These are phyloP conservation scores for Botrytis fabae DNA, from an alignment of 2,329 filamentous ascomycete genomes.

Conservation along the genomic window DNA sequence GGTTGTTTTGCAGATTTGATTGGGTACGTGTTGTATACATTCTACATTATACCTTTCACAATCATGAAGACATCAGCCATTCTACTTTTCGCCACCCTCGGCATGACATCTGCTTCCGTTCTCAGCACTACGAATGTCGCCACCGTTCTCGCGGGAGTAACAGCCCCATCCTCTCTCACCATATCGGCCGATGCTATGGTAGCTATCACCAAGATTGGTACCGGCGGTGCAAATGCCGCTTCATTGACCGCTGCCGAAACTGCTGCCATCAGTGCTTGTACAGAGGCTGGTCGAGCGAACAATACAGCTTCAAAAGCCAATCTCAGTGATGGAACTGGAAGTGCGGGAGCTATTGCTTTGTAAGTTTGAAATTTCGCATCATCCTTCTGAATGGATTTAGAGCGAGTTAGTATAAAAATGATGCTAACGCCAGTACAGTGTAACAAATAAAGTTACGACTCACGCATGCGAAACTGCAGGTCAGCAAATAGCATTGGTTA, in stretches of 20 bases:
- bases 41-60: background rate
- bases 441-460: constrained; percentile 32
- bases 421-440: constrained; percentile 22
- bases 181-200: constrained; percentile 32
- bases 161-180: constrained; percentile 27
- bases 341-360: constrained; percentile 33
- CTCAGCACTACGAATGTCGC: constrained; percentile 31
- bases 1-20: background rate
- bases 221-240: constrained; percentile 28
- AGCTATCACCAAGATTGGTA: constrained; percentile 32
- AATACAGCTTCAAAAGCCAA: constrained; percentile 32
- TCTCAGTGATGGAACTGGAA: constrained; percentile 27
- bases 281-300: constrained; percentile 26
- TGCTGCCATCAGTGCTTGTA: constrained; percentile 29
- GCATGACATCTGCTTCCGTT: constrained; percentile 28
- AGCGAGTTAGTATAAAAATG: background rate
- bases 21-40: background rate
- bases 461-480: constrained; percentile 31
- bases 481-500: constrained; percentile 28
- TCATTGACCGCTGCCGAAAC: constrained; percentile 28
- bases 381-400: background rate
- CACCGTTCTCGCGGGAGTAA: constrained; percentile 30
- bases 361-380: constrained; percentile 15
- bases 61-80: constrained; percentile 25
- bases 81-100: constrained; percentile 26